These are phyloP conservation scores for Bromus sterilis DNA, from an alignment of 176 grass and related monocot species.

Conservation along the genomic window DNA sequence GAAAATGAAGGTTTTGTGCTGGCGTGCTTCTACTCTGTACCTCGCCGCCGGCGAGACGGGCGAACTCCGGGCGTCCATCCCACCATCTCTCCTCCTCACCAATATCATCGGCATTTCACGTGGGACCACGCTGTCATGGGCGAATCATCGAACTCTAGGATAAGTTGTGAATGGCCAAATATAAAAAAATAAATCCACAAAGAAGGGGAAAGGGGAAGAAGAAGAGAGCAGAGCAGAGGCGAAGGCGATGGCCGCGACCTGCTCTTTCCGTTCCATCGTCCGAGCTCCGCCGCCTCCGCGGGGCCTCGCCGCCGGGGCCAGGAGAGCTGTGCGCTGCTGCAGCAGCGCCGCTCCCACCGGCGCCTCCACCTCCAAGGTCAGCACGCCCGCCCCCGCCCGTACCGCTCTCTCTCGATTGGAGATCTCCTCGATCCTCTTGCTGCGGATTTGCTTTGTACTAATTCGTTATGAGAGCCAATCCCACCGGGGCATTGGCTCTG, in stretches of 20 bases:
- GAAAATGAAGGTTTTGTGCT: too few species aligned
- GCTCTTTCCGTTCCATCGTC: conserved; percentile 13
- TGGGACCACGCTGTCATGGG: neutral
- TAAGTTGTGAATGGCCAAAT: too few species aligned
- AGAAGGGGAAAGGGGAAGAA: neutral
- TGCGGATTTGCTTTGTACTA: neutral
- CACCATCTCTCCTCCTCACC: neutral
- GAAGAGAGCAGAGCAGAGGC: neutral
- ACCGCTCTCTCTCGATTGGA: neutral
- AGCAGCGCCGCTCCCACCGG: neutral
- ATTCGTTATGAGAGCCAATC: neutral
- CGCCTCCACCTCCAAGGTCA: conserved; percentile 25
- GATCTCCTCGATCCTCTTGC: neutral
- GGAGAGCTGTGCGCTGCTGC: conserved; percentile 10
- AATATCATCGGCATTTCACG: neutral
- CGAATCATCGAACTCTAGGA: neutral
- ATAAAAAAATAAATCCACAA: too few species aligned
- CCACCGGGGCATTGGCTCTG: neutral
- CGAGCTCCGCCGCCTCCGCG: neutral
- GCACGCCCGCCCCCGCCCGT: neutral
- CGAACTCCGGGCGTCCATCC: neutral
- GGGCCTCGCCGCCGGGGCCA: neutral
- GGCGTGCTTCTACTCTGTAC: too few species aligned
- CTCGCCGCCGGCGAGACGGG: neutral
- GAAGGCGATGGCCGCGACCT: conserved; percentile 23